Percentiles rank a stretch among this genome's conserved stretches.
phyloP scores from a whole-genome alignment of 345 rosid species.

The Murraya koenigii region DNA sequence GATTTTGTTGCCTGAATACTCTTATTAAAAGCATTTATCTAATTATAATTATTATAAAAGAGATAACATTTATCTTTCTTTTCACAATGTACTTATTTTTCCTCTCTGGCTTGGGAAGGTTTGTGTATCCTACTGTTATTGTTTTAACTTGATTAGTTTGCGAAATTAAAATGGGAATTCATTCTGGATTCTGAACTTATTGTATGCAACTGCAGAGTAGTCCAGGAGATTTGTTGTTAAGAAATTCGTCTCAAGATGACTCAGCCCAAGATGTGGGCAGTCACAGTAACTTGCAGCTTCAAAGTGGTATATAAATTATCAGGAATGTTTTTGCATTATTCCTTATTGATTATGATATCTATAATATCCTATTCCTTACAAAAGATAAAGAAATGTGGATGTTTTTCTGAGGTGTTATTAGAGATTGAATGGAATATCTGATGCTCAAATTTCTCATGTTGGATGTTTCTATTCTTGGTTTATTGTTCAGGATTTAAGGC shows the following conservation, averaged over 20 bases:
- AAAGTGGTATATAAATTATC: slow-evolving; percentile 33
- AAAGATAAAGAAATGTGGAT: background rate
- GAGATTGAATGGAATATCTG: background rate
- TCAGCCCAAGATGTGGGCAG: slow-evolving; percentile 25
- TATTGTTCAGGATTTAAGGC: slow-evolving; percentile 37
- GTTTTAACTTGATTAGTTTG: background rate
- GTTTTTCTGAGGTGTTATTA: background rate
- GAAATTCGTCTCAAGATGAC: slow-evolving; percentile 21
- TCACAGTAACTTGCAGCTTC: slow-evolving; percentile 28
- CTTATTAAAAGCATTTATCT: background rate
- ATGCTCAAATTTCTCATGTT: slow-evolving; percentile 3
- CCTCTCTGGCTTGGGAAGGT: background rate
- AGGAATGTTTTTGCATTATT: background rate
- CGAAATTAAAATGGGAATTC: background rate
- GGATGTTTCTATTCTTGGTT: slow-evolving; percentile 17
- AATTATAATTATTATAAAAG: background rate
- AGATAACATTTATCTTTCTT: background rate
- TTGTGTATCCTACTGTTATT: background rate
- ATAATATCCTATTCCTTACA: background rate
- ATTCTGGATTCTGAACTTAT: slow-evolving; percentile 14
- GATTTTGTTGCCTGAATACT: background rate
- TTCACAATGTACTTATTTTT: background rate
- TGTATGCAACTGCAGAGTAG: slow-evolving; percentile 32
- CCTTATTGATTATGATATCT: background rate
- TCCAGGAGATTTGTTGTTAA: slow-evolving; percentile 25